Evolutionary conservation across 208 protist genomes (phyloP), one percentile per base, ranked within the genome.

Genomic region (Trypanosomatidae sp.): DNA sequence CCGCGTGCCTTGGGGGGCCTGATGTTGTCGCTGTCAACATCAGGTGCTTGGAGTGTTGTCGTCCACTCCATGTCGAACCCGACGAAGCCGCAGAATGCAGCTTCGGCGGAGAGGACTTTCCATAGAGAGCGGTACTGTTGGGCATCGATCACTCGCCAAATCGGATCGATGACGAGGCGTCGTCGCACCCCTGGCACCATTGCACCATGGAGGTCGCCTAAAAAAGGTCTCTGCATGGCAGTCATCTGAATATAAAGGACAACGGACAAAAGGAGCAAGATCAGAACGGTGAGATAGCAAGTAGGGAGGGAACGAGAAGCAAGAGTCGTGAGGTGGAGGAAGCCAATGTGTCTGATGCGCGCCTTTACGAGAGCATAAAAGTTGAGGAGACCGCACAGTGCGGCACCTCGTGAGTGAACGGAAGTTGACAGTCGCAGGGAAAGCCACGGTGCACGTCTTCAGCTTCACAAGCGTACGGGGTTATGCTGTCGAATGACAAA

Each of bases 51-150:
- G 10, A 70, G 17, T 56, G 46, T 47, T 53, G 85, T 83, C 12
- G 85, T 89, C 88, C 88, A 92, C 59, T 92, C 88, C 66, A 89
- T 67, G 71, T 92, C 88, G 19, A 92, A 69, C 0, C 88, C 88
- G 10, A 89, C 75, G 74, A 89, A 88, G 30, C 80, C 77, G 44
- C 75, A 81, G 3, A 52, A 30, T 13, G 43, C 41, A 9, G 81
- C 82, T 58, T 92, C 87, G 8, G n/a, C 7, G 4, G n/a, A 44
- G 22, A 92, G 69, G 7, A 28, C 49, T 4, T 47, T 39, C 82
- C 81, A 88, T 17, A 75, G n/a, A n/a, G 46, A 47, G 33, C 41
- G 43, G 47, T 84, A 89, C 33, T 36, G 9, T 39, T 56, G 58
- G 25, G 22, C 36, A 44, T 92, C 76, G 6, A 88, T 69, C 25